Conservation (phyloP, 805 yeast genomes). For the Myxozyma melibiosi region DNA sequence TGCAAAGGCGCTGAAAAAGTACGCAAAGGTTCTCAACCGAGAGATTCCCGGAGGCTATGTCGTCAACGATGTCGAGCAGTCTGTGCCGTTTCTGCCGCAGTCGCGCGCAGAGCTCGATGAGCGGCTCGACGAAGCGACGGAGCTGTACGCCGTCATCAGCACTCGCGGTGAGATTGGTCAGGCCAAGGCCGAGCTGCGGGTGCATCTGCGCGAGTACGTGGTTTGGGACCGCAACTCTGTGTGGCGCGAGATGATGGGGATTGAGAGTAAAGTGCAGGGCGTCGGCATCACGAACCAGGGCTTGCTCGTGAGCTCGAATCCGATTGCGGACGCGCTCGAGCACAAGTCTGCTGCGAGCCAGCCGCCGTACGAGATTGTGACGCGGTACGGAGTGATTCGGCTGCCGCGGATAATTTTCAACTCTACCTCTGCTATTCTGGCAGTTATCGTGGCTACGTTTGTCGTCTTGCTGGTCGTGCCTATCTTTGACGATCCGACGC, state of each 20-base stretch:
- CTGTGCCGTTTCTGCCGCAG: constrained; percentile 57
- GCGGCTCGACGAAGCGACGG: constrained; percentile 56
- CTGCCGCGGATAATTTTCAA: constrained; percentile 47
- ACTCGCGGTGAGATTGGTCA: constrained; percentile 45
- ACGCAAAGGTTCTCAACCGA: constrained; percentile 77
- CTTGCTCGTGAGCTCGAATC: constrained; percentile 23
- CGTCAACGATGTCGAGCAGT: constrained; percentile 46
- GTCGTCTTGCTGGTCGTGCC: constrained; percentile 49
- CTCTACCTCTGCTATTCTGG: constrained; percentile 49
- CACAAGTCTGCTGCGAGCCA: constrained; percentile 12
- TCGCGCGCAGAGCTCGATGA: constrained; percentile 54
- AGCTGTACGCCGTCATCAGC: constrained; percentile 57
- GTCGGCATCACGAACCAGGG: constrained; percentile 45
- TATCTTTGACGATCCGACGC: constrained; percentile 55
- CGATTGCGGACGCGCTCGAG: constrained; percentile 28
- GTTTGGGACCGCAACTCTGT: constrained; percentile 98
- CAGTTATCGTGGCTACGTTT: constrained; percentile 54
- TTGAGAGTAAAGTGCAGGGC: constrained; percentile 84
- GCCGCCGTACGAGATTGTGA: constrained; percentile 19
- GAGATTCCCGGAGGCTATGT: constrained; percentile 52
- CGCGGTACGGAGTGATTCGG: constrained; percentile 32
- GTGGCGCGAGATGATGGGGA: constrained; percentile 93
- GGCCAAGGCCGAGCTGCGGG: constrained; percentile 54
- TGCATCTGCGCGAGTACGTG: constrained; percentile 81
- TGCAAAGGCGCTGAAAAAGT: constrained; percentile 85